Evolutionary conservation across 345 rosid genomes (phyloP), one percentile per base, ranked within the genome.

Genomic region (Laguncularia racemosa): DNA sequence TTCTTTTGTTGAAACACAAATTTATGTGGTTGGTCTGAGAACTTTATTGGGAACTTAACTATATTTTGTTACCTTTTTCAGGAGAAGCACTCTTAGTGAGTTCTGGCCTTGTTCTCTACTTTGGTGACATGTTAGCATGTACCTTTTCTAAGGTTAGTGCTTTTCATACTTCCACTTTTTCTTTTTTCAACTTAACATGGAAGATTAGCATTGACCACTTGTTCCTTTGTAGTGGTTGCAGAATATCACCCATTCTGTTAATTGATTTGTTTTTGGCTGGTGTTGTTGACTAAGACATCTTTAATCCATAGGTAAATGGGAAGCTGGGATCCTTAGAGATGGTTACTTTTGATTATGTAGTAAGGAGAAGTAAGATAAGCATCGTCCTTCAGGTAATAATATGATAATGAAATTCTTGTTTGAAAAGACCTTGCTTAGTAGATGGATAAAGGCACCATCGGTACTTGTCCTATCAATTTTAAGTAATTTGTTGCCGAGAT

Each of bases 61-160:
- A 38, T 12, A 38, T 17, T 23, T 43, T 23, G 44, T 53, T 15
- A 16, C 45, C 63, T 67, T 57, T 72, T 67, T 26, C 63, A 93
- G 99, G 97, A 63, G 99, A 93, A 81, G 77, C 84, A 9, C 95
- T 87, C 78, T 63, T 93, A 57, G 79, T 85, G 56, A 93, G 88
- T 55, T 68, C 74, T 20, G 95, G 97, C 58, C 95, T 93, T 71
- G 90, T 93, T 60, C 89, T 89, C 66, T 87, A 87, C 77, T 82
- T 76, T 56, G 95, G 95, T 23, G 99, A 93, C 75, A 76, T 89
- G 81, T 58, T 87, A 79, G 89, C 90, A 6, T 76, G 80, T 64
- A 83, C 96, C 14, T 66, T 81, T 57, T 52, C 77, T 48, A 86
- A 89, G 97, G 97, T 82, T 71, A 64, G 77, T 52, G 51, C 52